These are phyloP conservation scores for Talaromyces pinophilus DNA, from an alignment of 2,329 filamentous ascomycete species.

Conservation along the genomic window DNA sequence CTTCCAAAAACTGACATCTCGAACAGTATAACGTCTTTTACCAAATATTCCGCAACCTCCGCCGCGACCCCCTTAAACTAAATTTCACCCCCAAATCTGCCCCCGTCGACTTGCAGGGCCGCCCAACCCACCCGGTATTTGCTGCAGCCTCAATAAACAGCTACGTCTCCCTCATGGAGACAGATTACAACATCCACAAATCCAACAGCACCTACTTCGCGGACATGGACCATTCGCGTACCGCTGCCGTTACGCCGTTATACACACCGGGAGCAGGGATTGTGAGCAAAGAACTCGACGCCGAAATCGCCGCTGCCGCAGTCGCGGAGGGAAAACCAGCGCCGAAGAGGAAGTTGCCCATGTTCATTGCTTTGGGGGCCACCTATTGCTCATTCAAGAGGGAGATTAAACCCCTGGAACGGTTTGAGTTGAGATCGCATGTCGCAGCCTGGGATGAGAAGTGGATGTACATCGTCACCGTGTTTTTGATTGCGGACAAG, in stretches of 20 bases:
- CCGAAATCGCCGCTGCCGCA: constrained; percentile 52
- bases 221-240: constrained; percentile 80
- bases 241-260: constrained; percentile 73
- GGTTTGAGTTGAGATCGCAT: constrained; percentile 72
- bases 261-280: constrained; percentile 59
- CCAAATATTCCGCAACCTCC: constrained; percentile 57
- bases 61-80: constrained; percentile 48
- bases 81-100: constrained; percentile 13
- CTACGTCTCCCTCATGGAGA: constrained; percentile 71
- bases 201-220: constrained; percentile 83
- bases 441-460: constrained; percentile 76
- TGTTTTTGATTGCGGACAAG: constrained; percentile 59
- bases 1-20: background rate
- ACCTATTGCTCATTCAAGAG: constrained; percentile 72
- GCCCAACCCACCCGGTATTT: constrained; percentile 65
- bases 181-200: constrained; percentile 85
- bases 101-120: constrained; percentile 36
- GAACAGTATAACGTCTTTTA: constrained; percentile 33
- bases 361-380: constrained; percentile 69
- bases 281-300: constrained; percentile 55
- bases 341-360: constrained; percentile 51
- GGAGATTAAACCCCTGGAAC: constrained; percentile 69
- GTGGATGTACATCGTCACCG: constrained; percentile 73
- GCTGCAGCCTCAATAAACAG: constrained; percentile 67
- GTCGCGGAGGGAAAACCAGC: constrained; percentile 52